Base-by-base conservation (phyloP, 2,329 filamentous ascomycete genomes). In the Aspergillus fijiensis region DNA sequence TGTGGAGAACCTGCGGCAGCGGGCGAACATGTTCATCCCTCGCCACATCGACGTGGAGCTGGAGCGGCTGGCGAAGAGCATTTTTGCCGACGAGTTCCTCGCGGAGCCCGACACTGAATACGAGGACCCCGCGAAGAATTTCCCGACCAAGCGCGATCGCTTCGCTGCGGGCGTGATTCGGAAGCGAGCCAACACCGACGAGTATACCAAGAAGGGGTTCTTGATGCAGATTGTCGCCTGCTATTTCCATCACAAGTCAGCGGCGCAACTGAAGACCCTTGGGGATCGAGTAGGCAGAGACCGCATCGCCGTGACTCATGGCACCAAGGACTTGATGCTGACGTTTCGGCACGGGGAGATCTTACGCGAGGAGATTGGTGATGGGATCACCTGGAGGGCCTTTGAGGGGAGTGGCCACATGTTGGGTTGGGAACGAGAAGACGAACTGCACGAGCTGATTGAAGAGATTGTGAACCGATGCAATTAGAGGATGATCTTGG, bases 81-180 rank as follows among this genome's bases (percentile, higher is more conserved):
- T 94, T 56, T 96, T 94, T 73, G 81, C 84, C 0, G 70, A 80
- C 2, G 76, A 78, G 14, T 96, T 87, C 82, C 84, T 95, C 7
- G 69, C 75, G 25, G 71, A 74, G 5, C 85, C 87, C 0, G 90
- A 94, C 74, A 81, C 80, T 51, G 79, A 78, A n/a, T 70, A 72
- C 19, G 70, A 87, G 49, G 66, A 67, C 23, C 62, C 69, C 4
- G 39, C 47, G 19, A 60, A 63, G 49, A 72, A 73, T 9, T 96
- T 95, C 73, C 83, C 83, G 4, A 91, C 82, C 55, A 95, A 94
- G 71, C 92, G 87, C 60, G 89, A 95, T 77, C 88, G 92, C 5
- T 94, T 92, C 70, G 88, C 89, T 27, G 92, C 92, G 0, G 86
- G 89, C 65, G 91, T 96, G 75, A 75, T 96, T 63, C 81, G 80